These are phyloP conservation scores for Phaeoacremonium minimum DNA, from an alignment of 2,329 filamentous ascomycete species.

Conservation along the genomic window DNA sequence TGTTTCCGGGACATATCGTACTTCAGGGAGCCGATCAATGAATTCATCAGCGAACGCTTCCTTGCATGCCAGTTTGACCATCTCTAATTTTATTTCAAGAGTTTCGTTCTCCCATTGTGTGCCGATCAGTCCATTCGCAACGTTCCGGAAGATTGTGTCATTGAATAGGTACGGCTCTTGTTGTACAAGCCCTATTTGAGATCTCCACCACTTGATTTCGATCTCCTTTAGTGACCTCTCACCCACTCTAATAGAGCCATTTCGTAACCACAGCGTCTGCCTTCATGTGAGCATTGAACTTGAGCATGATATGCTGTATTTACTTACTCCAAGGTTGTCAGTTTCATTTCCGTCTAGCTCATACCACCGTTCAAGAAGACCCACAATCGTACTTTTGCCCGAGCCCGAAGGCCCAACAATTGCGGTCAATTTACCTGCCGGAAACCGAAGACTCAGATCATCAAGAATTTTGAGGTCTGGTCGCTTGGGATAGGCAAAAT, in stretches of 20 bases:
- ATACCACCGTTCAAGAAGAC: constrained; percentile 69
- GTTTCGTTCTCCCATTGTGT: constrained; percentile 30
- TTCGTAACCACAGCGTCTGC: constrained; percentile 16
- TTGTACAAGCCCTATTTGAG: constrained; percentile 37
- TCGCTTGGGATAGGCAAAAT: constrained; percentile 60
- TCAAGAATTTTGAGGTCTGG: constrained; percentile 44
- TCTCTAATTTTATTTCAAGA: constrained; percentile 39
- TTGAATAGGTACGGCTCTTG: constrained; percentile 41
- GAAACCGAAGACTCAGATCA: constrained; percentile 44
- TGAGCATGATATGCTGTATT: too few species aligned
- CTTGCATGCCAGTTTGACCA: constrained; percentile 60
- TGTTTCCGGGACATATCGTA: constrained; percentile 22
- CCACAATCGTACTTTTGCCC: constrained; percentile 77
- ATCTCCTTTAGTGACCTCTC: constrained; percentile 42
- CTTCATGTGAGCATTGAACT: too few species aligned
- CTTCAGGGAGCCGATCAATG: constrained; percentile 56
- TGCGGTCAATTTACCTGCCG: constrained; percentile 70
- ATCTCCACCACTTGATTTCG: constrained; percentile 56
- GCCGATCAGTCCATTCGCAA: constrained; percentile 43
- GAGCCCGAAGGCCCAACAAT: constrained; percentile 78
- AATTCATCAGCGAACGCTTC: constrained; percentile 70
- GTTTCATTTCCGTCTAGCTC: constrained; percentile 42
- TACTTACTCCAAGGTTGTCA: constrained; percentile 12
- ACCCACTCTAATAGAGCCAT: constrained; percentile 16
- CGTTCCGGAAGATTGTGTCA: constrained; percentile 48